Evolutionary conservation across 2,329 filamentous ascomycete genomes (phyloP).

Genomic region (Cercospora berteroae): DNA sequence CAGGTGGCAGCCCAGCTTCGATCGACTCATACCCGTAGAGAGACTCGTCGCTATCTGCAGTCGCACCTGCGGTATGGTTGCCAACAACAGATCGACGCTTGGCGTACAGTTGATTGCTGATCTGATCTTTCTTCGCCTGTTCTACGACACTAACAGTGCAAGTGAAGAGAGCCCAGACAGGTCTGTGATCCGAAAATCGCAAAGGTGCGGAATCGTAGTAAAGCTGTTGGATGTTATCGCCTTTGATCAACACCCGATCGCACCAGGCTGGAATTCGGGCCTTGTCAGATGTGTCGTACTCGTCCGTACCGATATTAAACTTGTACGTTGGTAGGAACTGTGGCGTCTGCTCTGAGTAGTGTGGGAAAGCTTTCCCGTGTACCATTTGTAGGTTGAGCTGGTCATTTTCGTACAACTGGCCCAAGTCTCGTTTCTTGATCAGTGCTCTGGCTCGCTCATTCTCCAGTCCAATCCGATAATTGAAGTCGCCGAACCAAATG

Average conservation of each 20-base stretch:
- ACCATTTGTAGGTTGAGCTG: conserved; percentile 98
- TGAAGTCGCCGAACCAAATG: conserved; percentile 97
- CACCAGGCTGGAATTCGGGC: conserved; percentile 95
- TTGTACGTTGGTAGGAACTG: conserved; percentile 93
- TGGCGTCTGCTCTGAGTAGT: conserved; percentile 86
- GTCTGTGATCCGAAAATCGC: conserved; percentile 91
- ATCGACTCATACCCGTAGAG: conserved; percentile 78
- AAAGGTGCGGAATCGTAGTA: conserved; percentile 80
- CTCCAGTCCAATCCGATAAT: conserved; percentile 87
- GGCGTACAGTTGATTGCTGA: conserved; percentile 73
- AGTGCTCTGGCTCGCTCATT: conserved; percentile 75
- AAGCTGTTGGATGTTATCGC: conserved; percentile 75
- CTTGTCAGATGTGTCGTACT: conserved; percentile 94
- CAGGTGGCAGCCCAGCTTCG: conserved; percentile 68
- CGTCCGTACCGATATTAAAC: conserved; percentile 83
- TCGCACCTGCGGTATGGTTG: conserved; percentile 57
- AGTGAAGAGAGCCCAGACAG: conserved; percentile 86
- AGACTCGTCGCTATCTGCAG: conserved; percentile 70
- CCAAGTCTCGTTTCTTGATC: conserved; percentile 70
- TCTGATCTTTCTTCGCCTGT: conserved; percentile 66
- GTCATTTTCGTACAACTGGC: conserved; percentile 83
- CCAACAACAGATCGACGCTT: conserved; percentile 65
- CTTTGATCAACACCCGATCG: conserved; percentile 86
- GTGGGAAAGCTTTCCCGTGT: conserved; percentile 81
- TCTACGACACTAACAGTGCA: conserved; percentile 80